A percentile compares a stretch with the other conserved stretches of the same genome.
Evolutionary conservation across 2,329 filamentous ascomycete species (phyloP).

Genomic region (Pyrenochaeta sp.): DNA sequence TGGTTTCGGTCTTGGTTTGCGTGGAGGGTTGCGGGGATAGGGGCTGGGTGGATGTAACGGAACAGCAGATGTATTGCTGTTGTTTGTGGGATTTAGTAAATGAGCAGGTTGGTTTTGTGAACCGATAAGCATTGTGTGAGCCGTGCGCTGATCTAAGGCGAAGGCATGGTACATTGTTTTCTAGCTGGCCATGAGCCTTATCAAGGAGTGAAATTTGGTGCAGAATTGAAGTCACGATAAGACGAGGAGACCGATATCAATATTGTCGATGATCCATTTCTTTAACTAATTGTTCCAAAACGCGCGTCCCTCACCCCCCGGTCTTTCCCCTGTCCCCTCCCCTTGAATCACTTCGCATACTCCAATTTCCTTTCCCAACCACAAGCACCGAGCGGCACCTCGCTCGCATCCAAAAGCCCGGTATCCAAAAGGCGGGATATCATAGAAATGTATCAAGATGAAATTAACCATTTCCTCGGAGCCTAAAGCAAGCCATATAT

Average conservation of each 20-base stretch:
- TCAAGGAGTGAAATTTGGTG: too few relatives aligned
- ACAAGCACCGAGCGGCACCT: constrained; percentile 3
- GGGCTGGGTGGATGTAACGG: too few relatives aligned
- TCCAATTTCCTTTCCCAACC: background rate
- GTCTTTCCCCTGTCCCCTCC: background rate
- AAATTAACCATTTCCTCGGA: constrained; percentile 14
- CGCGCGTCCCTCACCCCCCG: background rate
- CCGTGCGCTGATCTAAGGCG: too few relatives aligned
- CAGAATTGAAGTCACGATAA: background rate
- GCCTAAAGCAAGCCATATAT: constrained; percentile 18
- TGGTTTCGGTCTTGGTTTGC: too few relatives aligned
- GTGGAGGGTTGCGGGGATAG: too few relatives aligned
- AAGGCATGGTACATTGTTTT: too few relatives aligned
- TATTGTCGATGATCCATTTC: constrained; percentile 1
- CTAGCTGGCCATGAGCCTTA: too few relatives aligned
- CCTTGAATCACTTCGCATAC: background rate
- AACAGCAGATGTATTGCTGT: too few relatives aligned
- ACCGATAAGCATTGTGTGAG: too few relatives aligned
- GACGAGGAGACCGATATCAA: background rate
- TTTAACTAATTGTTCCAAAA: constrained; percentile 5
- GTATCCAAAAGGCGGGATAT: constrained; percentile 19
- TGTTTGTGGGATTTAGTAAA: too few relatives aligned
- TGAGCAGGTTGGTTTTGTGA: too few relatives aligned
- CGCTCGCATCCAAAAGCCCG: constrained; percentile 7
- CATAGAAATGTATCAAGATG: constrained; percentile 27